phyloP scores from a whole-genome alignment of 2,329 filamentous ascomycete species.

The Talaromyces sp. region DNA sequence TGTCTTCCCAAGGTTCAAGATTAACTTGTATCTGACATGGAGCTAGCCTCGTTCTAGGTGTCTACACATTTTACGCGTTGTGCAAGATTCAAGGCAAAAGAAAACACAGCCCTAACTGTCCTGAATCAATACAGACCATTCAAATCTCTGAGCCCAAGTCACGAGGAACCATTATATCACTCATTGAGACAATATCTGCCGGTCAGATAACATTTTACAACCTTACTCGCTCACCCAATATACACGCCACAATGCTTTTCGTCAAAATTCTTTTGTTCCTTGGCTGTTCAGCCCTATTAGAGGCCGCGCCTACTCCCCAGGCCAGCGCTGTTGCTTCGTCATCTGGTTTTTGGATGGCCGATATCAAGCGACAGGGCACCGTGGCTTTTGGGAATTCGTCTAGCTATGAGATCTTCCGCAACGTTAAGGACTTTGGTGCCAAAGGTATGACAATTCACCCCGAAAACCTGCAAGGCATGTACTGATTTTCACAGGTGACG shows the following conservation, averaged over 20 bases:
- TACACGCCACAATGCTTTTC: slow-evolving; percentile 16
- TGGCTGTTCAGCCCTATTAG: slow-evolving; percentile 26
- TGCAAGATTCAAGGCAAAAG: neutral
- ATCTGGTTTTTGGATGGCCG: slow-evolving; percentile 67
- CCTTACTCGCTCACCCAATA: neutral
- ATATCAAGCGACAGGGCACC: slow-evolving; percentile 65
- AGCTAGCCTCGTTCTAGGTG: neutral
- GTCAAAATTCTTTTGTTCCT: slow-evolving; percentile 33
- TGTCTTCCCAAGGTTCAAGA: neutral
- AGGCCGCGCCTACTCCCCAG: slow-evolving; percentile 31
- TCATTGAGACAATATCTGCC: slow-evolving; percentile 12
- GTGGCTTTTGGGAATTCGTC: slow-evolving; percentile 57
- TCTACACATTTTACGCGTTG: neutral
- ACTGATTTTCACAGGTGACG: slow-evolving; percentile 51
- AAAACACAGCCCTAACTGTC: neutral
- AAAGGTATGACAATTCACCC: slow-evolving; percentile 52
- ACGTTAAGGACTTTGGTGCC: slow-evolving; percentile 72
- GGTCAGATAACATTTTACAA: slow-evolving; percentile 14
- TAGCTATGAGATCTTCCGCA: slow-evolving; percentile 70
- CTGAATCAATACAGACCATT: neutral
- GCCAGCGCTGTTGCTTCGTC: slow-evolving; percentile 20
- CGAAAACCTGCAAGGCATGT: neutral
- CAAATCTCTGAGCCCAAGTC: neutral
- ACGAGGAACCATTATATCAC: neutral
- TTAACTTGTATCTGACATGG: neutral